A percentile compares a stretch with the other conserved stretches of the same genome.
Evolutionary conservation across 2,329 filamentous ascomycete species (phyloP).

Genomic region (Fusarium odoratissimum): DNA sequence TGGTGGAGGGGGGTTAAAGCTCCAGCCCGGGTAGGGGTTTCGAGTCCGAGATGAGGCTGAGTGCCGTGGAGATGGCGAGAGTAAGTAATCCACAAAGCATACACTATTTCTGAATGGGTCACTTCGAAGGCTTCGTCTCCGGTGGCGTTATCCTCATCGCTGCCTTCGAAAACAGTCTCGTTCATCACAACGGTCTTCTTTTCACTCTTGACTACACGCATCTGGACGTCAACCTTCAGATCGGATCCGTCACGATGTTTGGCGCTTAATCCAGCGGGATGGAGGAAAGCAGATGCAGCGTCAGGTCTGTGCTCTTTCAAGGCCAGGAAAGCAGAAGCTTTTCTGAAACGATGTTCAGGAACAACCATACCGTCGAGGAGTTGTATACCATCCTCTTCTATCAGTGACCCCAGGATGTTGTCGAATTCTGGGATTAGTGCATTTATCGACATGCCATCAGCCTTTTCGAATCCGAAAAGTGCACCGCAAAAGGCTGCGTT

Average conservation of each 20-base stretch:
- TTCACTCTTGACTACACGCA: conserved; percentile 94
- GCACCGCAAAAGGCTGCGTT: conserved; percentile 95
- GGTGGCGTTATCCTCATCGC: conserved; percentile 63
- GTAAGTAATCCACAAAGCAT: conserved; percentile 97
- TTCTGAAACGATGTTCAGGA: conserved; percentile 93
- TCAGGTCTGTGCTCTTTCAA: conserved; percentile 86
- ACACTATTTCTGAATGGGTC: conserved; percentile 80
- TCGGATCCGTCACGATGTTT: conserved; percentile 91
- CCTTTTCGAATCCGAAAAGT: conserved; percentile 87
- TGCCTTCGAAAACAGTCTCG: conserved; percentile 72
- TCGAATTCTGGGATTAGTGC: conserved; percentile 89
- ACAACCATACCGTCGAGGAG: conserved; percentile 95
- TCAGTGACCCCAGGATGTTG: conserved; percentile 81
- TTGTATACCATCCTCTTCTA: conserved; percentile 85
- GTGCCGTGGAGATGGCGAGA: conserved; percentile 89
- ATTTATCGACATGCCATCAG: conserved; percentile 82
- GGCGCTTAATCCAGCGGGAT: conserved; percentile 85
- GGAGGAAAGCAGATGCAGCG: conserved; percentile 80
- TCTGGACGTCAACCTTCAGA: conserved; percentile 94
- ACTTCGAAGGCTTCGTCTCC: conserved; percentile 60
- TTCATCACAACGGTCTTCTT: conserved; percentile 71
- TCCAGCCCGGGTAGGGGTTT: conserved; percentile 72
- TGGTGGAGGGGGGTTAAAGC: conserved; percentile 79
- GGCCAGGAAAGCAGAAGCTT: conserved; percentile 85
- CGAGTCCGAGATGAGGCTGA: conserved; percentile 67